Base-by-base conservation (phyloP, 371 early-diverging fungal species). In the Thermomucor indicae-seudaticae region DNA sequence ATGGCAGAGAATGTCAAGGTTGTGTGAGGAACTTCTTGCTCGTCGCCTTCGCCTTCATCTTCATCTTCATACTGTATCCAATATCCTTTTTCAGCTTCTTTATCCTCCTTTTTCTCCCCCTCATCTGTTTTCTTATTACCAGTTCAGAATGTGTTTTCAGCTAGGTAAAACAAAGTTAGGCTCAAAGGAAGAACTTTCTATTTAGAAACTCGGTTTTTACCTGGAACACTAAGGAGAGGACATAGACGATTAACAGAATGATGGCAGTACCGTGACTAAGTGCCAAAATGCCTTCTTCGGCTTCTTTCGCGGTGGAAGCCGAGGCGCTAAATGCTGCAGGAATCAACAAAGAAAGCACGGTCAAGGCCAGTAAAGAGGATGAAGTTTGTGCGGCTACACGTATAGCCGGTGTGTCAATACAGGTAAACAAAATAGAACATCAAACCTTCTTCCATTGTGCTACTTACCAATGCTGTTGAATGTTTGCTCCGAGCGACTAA, bases 331-430 rank as follows among this genome's bases (percentile, higher is more conserved):
- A 90, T 0, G 91, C 91, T 6, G 92, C 89, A 8, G 93, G 93
- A 30, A 92, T 70, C 47, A 95, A 52, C 22, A 90, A 65, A 10
- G 89, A 84, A 29, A 90, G 58, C 20, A 88, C 81, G 0, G 89
- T 78, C 42, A 95, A 62, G 1, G 85, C 83, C 53, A 93, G 60
- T 4, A 95, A 74, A 6, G 89, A 85, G 14, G 87, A 71, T 6
- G 81, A 80, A 2, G 89, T 89, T 62, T 90, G 87, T 12, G 93
- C 89, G 20, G 89, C 86, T 72, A 49, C n/a, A n/a, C n/a, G n/a
- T 20, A 22, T 41, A 43, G 54, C 59, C n/a, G n/a, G n/a, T n/a
- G n/a, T n/a, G n/a, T n/a, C n/a, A n/a, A n/a, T n/a, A n/a, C n/a
- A n/a, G n/a, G n/a, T n/a, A n/a, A n/a, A n/a, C n/a, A n/a, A n/a